phyloP scores from a whole-genome alignment of 2,329 filamentous ascomycete genomes.

The Colletotrichum sp. region DNA sequence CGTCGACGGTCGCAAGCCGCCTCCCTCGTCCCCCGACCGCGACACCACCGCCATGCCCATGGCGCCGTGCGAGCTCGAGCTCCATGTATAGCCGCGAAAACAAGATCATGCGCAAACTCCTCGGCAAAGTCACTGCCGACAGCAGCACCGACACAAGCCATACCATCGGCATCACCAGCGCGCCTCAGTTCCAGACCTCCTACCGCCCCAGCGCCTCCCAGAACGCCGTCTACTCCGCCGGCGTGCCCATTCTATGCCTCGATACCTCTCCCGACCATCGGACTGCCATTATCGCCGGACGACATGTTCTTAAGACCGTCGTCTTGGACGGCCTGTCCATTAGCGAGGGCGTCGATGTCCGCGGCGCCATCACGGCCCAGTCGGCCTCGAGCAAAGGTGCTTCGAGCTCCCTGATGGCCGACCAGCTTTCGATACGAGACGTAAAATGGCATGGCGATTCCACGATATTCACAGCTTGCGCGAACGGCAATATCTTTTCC shows the following conservation, averaged over 20 bases:
- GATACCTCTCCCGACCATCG: constrained; percentile 63
- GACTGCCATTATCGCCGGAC: constrained; percentile 61
- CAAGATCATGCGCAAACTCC: constrained; percentile 65
- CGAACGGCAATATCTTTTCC: constrained; percentile 68
- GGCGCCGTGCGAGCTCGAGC: constrained; percentile 33
- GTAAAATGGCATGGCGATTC: constrained; percentile 63
- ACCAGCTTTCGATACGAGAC: constrained; percentile 69
- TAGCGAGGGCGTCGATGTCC: constrained; percentile 62
- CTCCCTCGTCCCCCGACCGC: neutral
- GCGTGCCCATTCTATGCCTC: constrained; percentile 60
- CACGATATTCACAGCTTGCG: constrained; percentile 66
- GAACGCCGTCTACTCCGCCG: constrained; percentile 56
- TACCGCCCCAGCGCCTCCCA: constrained; percentile 62
- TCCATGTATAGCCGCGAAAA: constrained; percentile 59
- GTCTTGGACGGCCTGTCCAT: constrained; percentile 59
- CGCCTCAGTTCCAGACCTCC: constrained; percentile 41
- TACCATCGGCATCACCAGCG: constrained; percentile 49
- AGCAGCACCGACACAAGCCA: constrained; percentile 48
- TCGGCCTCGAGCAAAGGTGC: constrained; percentile 47
- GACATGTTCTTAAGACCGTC: constrained; percentile 66
- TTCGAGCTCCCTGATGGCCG: constrained; percentile 39
- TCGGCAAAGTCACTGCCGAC: constrained; percentile 57
- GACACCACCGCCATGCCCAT: constrained; percentile 26
- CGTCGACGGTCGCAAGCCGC: neutral
- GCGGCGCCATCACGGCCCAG: constrained; percentile 59